phyloP scores from a whole-genome alignment of 306 rosid genomes.

The Arachis stenosperma region DNA sequence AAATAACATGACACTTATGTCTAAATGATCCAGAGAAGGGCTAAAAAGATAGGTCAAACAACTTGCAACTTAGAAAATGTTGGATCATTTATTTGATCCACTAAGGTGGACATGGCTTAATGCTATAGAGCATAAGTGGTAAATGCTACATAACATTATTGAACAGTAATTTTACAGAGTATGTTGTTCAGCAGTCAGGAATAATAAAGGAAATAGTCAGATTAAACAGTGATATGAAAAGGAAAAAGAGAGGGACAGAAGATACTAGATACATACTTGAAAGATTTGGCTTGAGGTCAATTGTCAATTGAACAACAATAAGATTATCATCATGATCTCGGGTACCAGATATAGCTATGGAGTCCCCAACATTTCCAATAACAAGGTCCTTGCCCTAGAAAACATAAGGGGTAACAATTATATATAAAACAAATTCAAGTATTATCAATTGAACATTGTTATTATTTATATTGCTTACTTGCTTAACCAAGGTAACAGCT shows the following conservation, averaged over 20 bases:
- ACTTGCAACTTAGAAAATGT: background rate
- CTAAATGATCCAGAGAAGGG: background rate
- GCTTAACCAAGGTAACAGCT: too few relatives aligned
- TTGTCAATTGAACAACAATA: constrained; percentile 82
- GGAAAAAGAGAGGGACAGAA: constrained; percentile 4
- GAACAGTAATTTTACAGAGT: background rate
- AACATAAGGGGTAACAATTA: too few relatives aligned
- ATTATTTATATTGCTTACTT: too few relatives aligned
- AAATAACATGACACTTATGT: too few relatives aligned
- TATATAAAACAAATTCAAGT: too few relatives aligned
- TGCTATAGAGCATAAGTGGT: constrained; percentile 8
- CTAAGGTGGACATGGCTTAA: background rate
- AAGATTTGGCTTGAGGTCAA: constrained; percentile 91
- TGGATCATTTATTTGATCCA: background rate
- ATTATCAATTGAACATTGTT: too few relatives aligned
- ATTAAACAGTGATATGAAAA: background rate
- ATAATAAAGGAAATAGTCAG: background rate
- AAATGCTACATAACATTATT: constrained; percentile 11
- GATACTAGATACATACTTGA: constrained; percentile 58
- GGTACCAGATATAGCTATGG: constrained; percentile 76
- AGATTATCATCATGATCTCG: constrained; percentile 65
- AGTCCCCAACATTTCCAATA: constrained; percentile 70
- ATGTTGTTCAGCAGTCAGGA: background rate
- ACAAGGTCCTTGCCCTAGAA: too few relatives aligned
- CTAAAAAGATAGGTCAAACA: background rate